These are phyloP conservation scores for Coemansia sp. DNA, from an alignment of 371 early-diverging fungal species.

Conservation along the genomic window DNA sequence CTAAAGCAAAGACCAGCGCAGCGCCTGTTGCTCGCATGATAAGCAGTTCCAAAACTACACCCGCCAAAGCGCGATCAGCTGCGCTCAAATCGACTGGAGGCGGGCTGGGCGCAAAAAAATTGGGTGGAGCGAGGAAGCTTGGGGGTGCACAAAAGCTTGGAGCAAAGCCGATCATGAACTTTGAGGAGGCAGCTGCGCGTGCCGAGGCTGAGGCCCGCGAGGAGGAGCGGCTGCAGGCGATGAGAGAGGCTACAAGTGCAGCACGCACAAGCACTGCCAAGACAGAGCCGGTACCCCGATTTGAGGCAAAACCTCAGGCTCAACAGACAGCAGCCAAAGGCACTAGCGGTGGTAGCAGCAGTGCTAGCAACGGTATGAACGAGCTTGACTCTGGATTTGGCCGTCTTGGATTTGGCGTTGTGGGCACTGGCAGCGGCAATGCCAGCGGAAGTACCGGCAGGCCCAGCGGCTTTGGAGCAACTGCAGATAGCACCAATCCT, in stretches of 20 bases:
- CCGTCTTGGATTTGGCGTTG: constrained; percentile 68
- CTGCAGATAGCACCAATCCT: constrained; percentile 5
- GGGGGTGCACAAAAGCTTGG: constrained; percentile 72
- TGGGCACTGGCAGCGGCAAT: constrained; percentile 8
- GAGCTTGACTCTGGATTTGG: constrained; percentile 83
- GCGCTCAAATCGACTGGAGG: constrained; percentile 34
- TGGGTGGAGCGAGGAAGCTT: constrained; percentile 44
- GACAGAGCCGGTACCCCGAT: background rate
- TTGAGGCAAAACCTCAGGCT: background rate
- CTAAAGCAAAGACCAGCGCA: constrained; percentile 6
- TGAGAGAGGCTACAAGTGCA: constrained; percentile 26
- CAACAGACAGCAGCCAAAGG: background rate
- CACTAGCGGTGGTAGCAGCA: background rate
- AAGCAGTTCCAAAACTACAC: constrained; percentile 5
- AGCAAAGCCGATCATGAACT: constrained; percentile 77
- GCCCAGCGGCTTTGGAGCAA: constrained; percentile 29
- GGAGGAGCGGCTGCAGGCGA: constrained; percentile 46
- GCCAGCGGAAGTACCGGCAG: constrained; percentile 9
- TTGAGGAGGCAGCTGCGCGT: constrained; percentile 88
- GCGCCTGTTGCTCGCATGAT: constrained; percentile 33
- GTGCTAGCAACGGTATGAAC: constrained; percentile 58
- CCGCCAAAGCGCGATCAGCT: constrained; percentile 26
- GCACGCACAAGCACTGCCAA: background rate
- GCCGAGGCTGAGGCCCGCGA: constrained; percentile 82
- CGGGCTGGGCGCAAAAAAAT: constrained; percentile 39